phyloP scores from a whole-genome alignment of 202 grass and related monocot genomes.

The Thinopyrum obtusiflorum region DNA sequence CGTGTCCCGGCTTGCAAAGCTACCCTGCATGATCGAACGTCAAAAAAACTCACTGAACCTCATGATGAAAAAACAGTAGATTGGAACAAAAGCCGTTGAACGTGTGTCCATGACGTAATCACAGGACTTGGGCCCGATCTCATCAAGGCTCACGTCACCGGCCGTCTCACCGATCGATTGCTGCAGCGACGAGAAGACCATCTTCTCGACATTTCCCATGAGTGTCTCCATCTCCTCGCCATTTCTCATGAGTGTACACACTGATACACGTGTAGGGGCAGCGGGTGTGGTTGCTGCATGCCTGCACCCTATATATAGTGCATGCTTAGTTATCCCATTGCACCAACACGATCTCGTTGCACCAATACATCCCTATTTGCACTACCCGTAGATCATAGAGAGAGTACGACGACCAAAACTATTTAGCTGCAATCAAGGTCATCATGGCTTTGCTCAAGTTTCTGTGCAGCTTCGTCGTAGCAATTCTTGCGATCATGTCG shows the following conservation, averaged over 20 bases:
- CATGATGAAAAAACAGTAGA: neutral
- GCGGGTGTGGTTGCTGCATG: no score
- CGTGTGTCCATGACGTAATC: neutral
- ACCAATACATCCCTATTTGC: no score
- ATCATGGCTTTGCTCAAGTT: constrained; percentile 3
- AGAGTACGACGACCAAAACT: neutral
- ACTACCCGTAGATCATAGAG: neutral
- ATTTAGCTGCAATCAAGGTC: neutral
- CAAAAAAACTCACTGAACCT: neutral
- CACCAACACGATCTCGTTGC: no score
- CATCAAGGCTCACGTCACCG: neutral
- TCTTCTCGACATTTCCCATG: no score
- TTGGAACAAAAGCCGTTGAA: neutral
- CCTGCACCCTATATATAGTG: no score
- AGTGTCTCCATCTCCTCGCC: no score
- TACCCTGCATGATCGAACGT: no score
- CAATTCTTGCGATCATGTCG: neutral
- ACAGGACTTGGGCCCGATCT: neutral
- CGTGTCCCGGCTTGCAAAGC: neutral
- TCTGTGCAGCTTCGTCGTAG: neutral
- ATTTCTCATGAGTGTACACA: no score
- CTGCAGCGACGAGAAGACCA: no score
- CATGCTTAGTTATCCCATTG: neutral
- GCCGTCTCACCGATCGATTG: no score
- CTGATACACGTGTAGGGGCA: no score